A percentile compares a stretch with the other conserved stretches of the same genome.
Evolutionary conservation across 345 rosid genomes (phyloP).

Genomic region (Cardamine resedifolia): DNA sequence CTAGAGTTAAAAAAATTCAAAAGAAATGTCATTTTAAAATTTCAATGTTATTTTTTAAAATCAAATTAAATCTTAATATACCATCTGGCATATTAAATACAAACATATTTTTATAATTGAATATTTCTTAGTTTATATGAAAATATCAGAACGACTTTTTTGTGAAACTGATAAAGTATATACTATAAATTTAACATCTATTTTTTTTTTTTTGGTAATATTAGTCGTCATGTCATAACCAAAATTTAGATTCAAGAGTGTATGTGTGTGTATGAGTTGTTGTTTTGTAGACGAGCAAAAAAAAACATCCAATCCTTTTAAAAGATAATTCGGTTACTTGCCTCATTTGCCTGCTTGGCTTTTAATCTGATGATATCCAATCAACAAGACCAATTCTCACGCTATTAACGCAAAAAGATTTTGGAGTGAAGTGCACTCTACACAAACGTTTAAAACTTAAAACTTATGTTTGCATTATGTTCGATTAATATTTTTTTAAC

Average conservation of each 20-base stretch:
- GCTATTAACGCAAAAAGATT: not conserved
- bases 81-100: too few species aligned
- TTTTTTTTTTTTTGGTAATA: too few species aligned
- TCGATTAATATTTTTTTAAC: not conserved
- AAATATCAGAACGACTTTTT: too few species aligned
- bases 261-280: not conserved
- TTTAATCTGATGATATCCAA: conserved; percentile 22
- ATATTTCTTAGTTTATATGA: too few species aligned
- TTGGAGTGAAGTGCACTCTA: conserved; percentile 25
- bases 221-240: not conserved
- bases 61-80: too few species aligned
- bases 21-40: too few species aligned
- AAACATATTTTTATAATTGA: too few species aligned
- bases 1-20: too few species aligned
- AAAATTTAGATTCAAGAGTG: not conserved
- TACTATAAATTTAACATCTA: too few species aligned
- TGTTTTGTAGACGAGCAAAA: not conserved
- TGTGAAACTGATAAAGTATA: too few species aligned
- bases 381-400: conserved; percentile 13
- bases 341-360: conserved; percentile 9
- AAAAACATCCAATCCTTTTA: not conserved
- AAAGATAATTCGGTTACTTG: conserved; percentile 18
- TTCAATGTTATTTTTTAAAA: too few species aligned
- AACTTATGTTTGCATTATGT: not conserved
- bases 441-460: not conserved